A percentile compares a stretch with the other conserved stretches of the same genome.
Conservation (phyloP, 2,329 filamentous ascomycete species). For the Aurifilum marmelostoma region DNA sequence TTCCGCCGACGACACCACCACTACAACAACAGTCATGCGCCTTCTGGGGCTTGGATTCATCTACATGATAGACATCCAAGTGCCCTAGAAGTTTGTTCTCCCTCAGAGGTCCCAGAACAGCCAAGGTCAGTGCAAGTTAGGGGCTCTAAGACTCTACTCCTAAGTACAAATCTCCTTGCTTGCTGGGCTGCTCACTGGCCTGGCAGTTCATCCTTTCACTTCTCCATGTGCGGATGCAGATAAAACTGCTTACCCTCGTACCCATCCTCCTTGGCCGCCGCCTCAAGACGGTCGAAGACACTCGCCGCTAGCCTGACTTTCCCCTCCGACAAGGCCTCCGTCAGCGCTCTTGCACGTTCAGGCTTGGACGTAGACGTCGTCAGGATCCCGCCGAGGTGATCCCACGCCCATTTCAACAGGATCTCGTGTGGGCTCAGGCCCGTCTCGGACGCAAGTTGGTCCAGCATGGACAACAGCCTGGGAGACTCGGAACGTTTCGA, state of each 20-base stretch:
- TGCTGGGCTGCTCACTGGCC: background rate
- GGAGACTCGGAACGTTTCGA: slow-evolving; percentile 11
- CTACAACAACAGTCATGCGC: no score
- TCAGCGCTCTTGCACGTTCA: background rate
- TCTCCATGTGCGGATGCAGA: slow-evolving; percentile 17
- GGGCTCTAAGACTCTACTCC: no score
- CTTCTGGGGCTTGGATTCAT: no score
- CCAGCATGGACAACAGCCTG: background rate
- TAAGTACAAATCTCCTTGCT: no score
- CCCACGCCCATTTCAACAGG: slow-evolving; percentile 6
- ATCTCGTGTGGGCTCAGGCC: slow-evolving; percentile 13
- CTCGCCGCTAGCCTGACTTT: background rate
- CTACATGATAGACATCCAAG: no score
- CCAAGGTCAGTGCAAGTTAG: no score
- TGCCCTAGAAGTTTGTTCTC: no score
- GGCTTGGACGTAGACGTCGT: slow-evolving; percentile 12
- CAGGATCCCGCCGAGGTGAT: slow-evolving; percentile 1
- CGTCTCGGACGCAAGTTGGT: background rate
- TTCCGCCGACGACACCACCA: no score
- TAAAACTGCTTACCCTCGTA: slow-evolving; percentile 15
- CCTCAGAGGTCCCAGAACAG: no score
- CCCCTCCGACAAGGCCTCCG: background rate
- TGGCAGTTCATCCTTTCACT: background rate
- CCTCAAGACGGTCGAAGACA: slow-evolving; percentile 5
- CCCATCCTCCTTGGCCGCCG: slow-evolving; percentile 7